These are phyloP conservation scores for Eremothecium cymbalariae DNA, from an alignment of 1,139 yeast species.

Conservation along the genomic window DNA sequence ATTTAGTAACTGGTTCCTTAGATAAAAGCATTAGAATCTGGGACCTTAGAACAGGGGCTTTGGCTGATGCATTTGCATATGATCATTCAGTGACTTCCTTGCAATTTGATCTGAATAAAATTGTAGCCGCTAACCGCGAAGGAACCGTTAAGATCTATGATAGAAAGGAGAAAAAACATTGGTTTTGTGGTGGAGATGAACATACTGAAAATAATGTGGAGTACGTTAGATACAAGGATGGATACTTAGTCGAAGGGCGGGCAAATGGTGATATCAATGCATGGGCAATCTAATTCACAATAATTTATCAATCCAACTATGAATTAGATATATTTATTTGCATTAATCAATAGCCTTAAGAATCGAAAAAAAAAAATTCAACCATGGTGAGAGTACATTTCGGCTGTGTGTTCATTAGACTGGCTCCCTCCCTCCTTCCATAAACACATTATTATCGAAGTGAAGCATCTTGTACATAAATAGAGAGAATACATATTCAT, in stretches of 20 bases:
- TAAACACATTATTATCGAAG: no score
- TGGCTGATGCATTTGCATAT: conserved; percentile 52
- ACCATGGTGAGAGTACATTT: no score
- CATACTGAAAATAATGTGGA: conserved; percentile 30
- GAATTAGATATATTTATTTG: no score
- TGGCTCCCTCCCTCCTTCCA: no score
- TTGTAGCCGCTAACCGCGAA: conserved; percentile 46
- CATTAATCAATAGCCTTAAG: conserved; percentile 4
- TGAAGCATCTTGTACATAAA: conserved; percentile 2
- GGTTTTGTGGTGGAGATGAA: conserved; percentile 41
- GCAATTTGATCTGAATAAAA: conserved; percentile 47
- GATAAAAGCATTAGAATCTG: conserved; percentile 62
- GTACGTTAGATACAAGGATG: conserved; percentile 46
- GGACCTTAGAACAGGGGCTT: conserved; percentile 63
- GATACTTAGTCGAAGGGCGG: conserved; percentile 57
- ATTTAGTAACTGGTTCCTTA: conserved; percentile 54
- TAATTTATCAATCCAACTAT: background rate
- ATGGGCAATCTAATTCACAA: conserved; percentile 43
- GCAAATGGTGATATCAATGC: conserved; percentile 49
- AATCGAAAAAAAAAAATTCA: background rate
- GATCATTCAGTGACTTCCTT: conserved; percentile 44
- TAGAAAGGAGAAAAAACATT: conserved; percentile 43
- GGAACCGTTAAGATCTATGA: conserved; percentile 48
- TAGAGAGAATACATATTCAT: conserved; percentile 6
- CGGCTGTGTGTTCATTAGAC: no score